Base-by-base conservation (phyloP, 2,329 filamentous ascomycete genomes). In the Nectriaceae sp. region DNA sequence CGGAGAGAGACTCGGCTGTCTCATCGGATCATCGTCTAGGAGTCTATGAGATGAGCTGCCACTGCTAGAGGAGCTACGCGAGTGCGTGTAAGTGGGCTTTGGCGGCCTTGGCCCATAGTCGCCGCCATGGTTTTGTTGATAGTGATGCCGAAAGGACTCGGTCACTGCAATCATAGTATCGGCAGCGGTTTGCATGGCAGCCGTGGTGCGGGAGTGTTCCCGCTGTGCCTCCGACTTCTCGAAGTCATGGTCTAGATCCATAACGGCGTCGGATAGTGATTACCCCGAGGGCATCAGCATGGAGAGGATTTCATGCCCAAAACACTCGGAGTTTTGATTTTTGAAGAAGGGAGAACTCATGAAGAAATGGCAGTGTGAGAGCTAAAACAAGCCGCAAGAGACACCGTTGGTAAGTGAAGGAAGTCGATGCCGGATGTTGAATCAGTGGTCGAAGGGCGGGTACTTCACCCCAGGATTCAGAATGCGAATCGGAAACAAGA, bases 141-240 rank as follows among this genome's bases (percentile, higher is more conserved):
- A 60, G 20, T 58, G 60, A 42, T 58, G 53, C 10, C 56, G 56
- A 38, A 59, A 63, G 16, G 60, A 61, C 37, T 62, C 60, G 3
- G 60, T 63, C 19, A 59, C 57, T 13, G 60, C 60, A 33, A 63
- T 57, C 58, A 63, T 60, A 16, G 55, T 57, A 35, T 59, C 54
- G 24, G 58, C 44, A 29, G 49, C 56, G 50, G 57, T 50, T 29
- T 59, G 58, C 26, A 57, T 24, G 19, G 56, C 52, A 35, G 50
- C 49, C 45, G 53, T 52, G 19, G 39, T 45, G 39, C 50, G 52
- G 15, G 45, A 44, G 16, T 44, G 51, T 40, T 59, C 48, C 33
- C 51, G 57, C 41, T 42, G 47, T 35, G 48, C 46, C 37, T 62
- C 54, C 11, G 60, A 59, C 44, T 63, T 60, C 35, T 55, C 56